phyloP scores from a whole-genome alignment of 768 basidiomycete genomes.

The Termitomyces titanicus region DNA sequence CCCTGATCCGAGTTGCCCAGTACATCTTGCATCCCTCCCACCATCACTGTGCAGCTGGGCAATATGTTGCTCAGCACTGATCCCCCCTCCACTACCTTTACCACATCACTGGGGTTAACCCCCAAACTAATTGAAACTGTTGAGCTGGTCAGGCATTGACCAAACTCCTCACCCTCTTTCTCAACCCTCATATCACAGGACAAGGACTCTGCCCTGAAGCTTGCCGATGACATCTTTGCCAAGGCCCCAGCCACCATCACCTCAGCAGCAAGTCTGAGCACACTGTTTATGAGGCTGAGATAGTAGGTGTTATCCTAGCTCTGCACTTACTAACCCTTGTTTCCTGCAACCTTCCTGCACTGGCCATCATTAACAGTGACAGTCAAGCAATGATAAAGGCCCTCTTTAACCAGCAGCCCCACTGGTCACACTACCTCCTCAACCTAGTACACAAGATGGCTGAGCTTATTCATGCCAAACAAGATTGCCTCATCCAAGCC shows the following conservation, averaged over 20 bases:
- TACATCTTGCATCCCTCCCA: too few species aligned
- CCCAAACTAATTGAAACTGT: background rate
- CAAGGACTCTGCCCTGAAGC: background rate
- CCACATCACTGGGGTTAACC: background rate
- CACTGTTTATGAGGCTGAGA: background rate
- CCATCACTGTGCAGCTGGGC: background rate
- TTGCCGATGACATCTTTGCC: background rate
- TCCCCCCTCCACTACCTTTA: slow-evolving; percentile 9
- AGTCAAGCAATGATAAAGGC: too few species aligned
- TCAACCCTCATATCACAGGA: too few species aligned
- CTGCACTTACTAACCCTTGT: too few species aligned
- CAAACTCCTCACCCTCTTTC: slow-evolving; percentile 3
- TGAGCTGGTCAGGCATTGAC: background rate
- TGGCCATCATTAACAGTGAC: background rate
- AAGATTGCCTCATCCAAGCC: too few species aligned
- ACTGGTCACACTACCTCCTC: slow-evolving; percentile 4
- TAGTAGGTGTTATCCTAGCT: too few species aligned
- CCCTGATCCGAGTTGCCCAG: too few species aligned
- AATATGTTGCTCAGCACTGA: background rate
- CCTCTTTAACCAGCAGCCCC: background rate
- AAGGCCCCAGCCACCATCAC: slow-evolving; percentile 7
- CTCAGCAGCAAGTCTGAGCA: background rate
- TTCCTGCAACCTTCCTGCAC: background rate
- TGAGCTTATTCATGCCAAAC: too few species aligned
- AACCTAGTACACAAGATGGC: background rate